Base-by-base conservation (phyloP, 1,284 basidiomycete species). In the Austroboletus niveus region DNA sequence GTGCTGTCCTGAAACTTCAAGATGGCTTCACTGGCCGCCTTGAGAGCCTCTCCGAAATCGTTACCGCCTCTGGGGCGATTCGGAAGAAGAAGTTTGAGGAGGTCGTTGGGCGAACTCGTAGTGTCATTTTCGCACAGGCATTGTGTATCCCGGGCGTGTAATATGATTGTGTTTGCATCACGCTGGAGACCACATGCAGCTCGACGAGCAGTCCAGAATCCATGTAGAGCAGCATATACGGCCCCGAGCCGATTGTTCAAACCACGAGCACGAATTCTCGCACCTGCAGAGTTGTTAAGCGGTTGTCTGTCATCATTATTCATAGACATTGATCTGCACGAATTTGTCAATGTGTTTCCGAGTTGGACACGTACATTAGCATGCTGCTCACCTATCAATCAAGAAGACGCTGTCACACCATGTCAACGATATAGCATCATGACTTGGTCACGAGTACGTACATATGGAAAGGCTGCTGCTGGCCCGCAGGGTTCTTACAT, bases 381-480 rank as follows among this genome's bases (percentile, higher is more conserved):
- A 20, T 0, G 3, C n/a, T n/a, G 46, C 51, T 38, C 52, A 75
- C 78, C 73, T 73, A 52, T 82, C 80, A 44, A 81, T 75, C 22
- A 77, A 71, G 52, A 81, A 81, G 27, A 82, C 73, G 1, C 81
- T 83, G 17, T 38, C 22, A 24, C 22, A 4, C 4, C 22, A 24
- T 8, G 15, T 56, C 9, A 55, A 44, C 40, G 29, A 27, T 42
- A 12, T 17, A 6, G 14, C 15, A 1, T 8, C n/a, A n/a, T n/a
- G 2, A n/a, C 8, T 27, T 45, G 1, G 14, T 48, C 35, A 20
- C 7, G 29, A 31, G 30, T 11, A 71, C 80, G 14, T 65, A 84
- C 82, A 85, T 76, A 56, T 85, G 83, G 60, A 80, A 84, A 0
- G 80, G 71, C 56, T 80, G 78, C 29, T 77, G 76, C 57, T 74